A percentile compares a stretch with the other conserved stretches of the same genome.
Conservation (phyloP, 2,329 filamentous ascomycete species). For the Scytalidium lignicola region DNA sequence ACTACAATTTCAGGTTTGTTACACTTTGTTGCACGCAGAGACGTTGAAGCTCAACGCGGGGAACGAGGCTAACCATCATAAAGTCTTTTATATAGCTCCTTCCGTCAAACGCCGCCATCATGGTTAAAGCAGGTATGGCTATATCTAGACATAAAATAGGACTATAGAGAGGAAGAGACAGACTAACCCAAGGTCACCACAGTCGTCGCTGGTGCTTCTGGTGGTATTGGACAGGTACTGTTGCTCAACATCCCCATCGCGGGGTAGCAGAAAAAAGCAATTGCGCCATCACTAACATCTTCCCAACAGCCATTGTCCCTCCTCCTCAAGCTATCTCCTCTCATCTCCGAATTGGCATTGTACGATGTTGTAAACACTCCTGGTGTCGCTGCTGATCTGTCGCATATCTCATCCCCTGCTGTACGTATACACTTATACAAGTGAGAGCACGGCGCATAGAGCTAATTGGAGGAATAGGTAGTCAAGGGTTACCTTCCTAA, state of each 20-base stretch:
- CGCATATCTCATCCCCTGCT: conserved; percentile 90
- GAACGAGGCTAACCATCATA: conserved; percentile 10
- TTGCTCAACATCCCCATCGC: conserved; percentile 10
- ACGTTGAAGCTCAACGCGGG: conserved; percentile 14
- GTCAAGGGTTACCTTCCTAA: conserved; percentile 82
- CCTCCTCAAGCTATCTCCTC: conserved; percentile 84
- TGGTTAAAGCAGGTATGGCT: conserved; percentile 58
- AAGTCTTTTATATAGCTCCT: background rate
- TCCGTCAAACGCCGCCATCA: conserved; percentile 27
- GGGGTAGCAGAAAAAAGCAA: conserved; percentile 10
- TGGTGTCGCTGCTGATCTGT: conserved; percentile 92
- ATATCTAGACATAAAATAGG: background rate
- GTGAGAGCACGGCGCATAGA: conserved; percentile 24
- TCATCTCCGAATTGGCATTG: conserved; percentile 86
- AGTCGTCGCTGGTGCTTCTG: conserved; percentile 91
- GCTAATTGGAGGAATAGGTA: conserved; percentile 51
- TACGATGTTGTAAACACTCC: conserved; percentile 99
- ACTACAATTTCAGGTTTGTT: conserved; percentile 9
- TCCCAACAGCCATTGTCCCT: conserved; percentile 79
- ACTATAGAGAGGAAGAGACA: background rate
- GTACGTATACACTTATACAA: conserved; percentile 43
- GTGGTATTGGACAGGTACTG: conserved; percentile 94
- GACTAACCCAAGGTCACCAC: background rate
- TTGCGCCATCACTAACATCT: conserved; percentile 2
- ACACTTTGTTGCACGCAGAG: background rate